Base-by-base conservation (phyloP, 1,284 basidiomycete species). In the Malassezia dermatis region DNA sequence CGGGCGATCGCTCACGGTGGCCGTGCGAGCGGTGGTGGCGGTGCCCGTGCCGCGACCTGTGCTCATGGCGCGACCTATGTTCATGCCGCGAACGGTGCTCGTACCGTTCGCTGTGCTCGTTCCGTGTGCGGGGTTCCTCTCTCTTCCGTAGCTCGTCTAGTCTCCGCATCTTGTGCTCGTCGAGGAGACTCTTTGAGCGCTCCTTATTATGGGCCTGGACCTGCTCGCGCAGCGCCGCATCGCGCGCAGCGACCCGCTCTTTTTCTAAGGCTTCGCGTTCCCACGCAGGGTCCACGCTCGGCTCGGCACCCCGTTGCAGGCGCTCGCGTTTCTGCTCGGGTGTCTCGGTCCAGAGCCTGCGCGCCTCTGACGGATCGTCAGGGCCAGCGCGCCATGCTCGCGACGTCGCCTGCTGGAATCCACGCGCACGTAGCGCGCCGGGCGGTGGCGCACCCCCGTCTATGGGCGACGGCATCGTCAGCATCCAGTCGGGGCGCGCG, bases 301-400 rank as follows among this genome's bases (percentile, higher is more conserved):
- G 19, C 55, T 11, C 45, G 15, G 21, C 61, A 26, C 65, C 51
- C 8, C 59, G 51, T 48, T 55, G 57, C 49, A 66, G 54, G 2
- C 67, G 58, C 44, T 64, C 47, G 21, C 48, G 23, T 13, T 63
- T 46, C 37, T 68, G 54, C 27, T 63, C 59, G 2, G 66, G 66
- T 17, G 63, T 68, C 48, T 70, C 67, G 6, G 64, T 68, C 67
- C 67, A 70, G 1, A 63, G 39, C n/a, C 40, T 27, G 10, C 58
- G 63, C 44, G 49, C 59, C 23, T 69, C 61, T 2, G 42, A 51
- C 23, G 62, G 56, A 32, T 54, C 54, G 2, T 32, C 51, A 0
- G 58, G 58, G 3, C 54, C 53, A 4, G 54, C n/a, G 19, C 43
- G 54, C 49, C 62, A 31, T 12, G 56, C 67, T 12, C 64, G 55